A percentile compares a stretch with the other conserved stretches of the same genome.
These are phyloP conservation scores for Leccinum angustisporum DNA, from an alignment of 1,284 basidiomycete genomes.

Conservation along the genomic window DNA sequence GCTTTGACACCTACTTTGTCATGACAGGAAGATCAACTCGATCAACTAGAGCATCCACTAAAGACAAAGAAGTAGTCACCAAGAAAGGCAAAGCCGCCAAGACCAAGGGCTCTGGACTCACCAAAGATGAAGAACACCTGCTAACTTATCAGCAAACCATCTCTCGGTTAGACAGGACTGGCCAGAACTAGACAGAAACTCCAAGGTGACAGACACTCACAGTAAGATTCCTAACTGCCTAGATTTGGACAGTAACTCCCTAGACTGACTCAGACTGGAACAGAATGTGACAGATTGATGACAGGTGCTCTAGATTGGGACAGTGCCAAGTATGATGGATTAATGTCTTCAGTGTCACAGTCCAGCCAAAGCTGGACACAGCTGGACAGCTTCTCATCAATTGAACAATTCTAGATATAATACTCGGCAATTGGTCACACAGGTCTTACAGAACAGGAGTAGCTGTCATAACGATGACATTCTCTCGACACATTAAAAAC, in stretches of 20 bases:
- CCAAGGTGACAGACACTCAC: not conserved
- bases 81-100: no score
- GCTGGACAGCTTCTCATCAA: not conserved
- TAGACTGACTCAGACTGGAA: not conserved
- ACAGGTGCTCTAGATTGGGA: not conserved
- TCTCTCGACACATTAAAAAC: not conserved
- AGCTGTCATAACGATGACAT: not conserved
- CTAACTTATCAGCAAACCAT: not conserved
- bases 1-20: no score
- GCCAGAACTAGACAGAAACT: not conserved
- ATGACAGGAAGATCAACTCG: no score
- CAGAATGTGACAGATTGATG: not conserved
- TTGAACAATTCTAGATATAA: not conserved
- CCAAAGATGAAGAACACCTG: no score
- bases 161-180: not conserved
- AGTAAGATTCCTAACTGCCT: not conserved
- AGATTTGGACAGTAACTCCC: not conserved
- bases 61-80: no score
- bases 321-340: not conserved
- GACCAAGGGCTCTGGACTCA: no score
- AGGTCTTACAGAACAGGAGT: not conserved
- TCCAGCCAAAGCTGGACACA: not conserved
- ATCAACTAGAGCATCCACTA: no score
- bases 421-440: not conserved
- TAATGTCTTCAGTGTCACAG: not conserved